Evolutionary conservation across 1,284 basidiomycete genomes (phyloP), one percentile per base, ranked within the genome.

Genomic region (Ustilago sp.): DNA sequence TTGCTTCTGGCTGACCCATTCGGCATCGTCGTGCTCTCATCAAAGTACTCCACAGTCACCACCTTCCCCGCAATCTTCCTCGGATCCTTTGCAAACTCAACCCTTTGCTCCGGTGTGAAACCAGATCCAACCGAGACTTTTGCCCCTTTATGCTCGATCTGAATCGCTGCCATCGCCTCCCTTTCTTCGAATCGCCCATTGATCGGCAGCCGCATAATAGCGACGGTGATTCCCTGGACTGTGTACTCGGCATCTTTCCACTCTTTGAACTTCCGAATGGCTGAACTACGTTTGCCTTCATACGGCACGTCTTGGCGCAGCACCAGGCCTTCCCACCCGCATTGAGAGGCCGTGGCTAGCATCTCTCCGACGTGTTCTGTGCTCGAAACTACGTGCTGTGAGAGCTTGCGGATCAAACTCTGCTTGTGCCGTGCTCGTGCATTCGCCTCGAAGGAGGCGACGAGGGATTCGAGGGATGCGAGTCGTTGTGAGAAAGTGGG

Each of bases 171-270:
- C 51, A 82, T 58, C 4, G 77, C 79, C 3, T 63, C 23, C 5
- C 67, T 60, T 47, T 78, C 74, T 12, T 68, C 58, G 45, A 71
- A 80, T 9, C n/a, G 31, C 7, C 79, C 79, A n/a, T 63, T n/a
- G 36, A 80, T 57, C 0, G 79, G 68, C 32, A 82, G 43, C 0
- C 79, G 71, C 80, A 82, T 82, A 12, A 60, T 72, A 1, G 65
- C 61, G 3, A 76, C 47, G 2, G 68, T 68, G 48, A 77, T 63
- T 17, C 62, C 63, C 19, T 57, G 35, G 2, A 82, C 79, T 0
- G 62, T 62, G 41, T 80, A 82, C 61, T 82, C 81, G 35, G 69
- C 81, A 28, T 82, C 81, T 38, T 73, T 72, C 73, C 75, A 75
- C 48, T 74, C 55, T 32, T 79, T 79, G 41, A 81, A 59, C 38